Percentiles rank a stretch among this genome's conserved stretches.
Evolutionary conservation across 2,329 filamentous ascomycete genomes (phyloP).

Genomic region (Grosmannia clavigera): DNA sequence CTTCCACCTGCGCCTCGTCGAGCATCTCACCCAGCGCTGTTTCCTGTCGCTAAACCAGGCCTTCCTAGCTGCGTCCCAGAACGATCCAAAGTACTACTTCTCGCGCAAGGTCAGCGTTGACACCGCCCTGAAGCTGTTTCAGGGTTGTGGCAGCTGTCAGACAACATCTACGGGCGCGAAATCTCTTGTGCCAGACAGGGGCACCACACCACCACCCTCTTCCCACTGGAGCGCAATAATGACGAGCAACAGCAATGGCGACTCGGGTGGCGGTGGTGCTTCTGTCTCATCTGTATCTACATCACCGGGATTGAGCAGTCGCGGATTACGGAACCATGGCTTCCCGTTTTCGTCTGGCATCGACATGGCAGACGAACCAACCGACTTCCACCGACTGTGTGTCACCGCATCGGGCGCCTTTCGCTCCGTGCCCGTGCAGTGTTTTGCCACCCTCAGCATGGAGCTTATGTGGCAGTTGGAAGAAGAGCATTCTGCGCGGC

Average conservation of each 20-base stretch:
- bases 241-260: neutral
- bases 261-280: neutral
- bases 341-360: neutral
- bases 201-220: neutral
- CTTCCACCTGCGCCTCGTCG: slow-evolving; percentile 30
- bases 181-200: neutral
- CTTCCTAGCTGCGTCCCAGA: slow-evolving; percentile 29
- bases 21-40: slow-evolving; percentile 32
- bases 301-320: neutral
- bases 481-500: slow-evolving; percentile 23
- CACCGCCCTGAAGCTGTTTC: slow-evolving; percentile 20
- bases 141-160: slow-evolving; percentile 11
- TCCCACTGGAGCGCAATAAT: neutral
- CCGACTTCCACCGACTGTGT: slow-evolving; percentile 26
- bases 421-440: slow-evolving; percentile 27
- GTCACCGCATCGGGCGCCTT: slow-evolving; percentile 30
- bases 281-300: neutral
- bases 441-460: slow-evolving; percentile 28
- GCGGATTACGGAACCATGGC: neutral
- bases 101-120: slow-evolving; percentile 38
- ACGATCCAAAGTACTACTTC: slow-evolving; percentile 38
- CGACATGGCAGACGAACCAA: slow-evolving; percentile 13
- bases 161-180: neutral
- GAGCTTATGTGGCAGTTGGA: slow-evolving; percentile 34
- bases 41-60: slow-evolving; percentile 43